Conservation (phyloP, 352 stramenopile genomes). For the Phytophthora gonapodyides region DNA sequence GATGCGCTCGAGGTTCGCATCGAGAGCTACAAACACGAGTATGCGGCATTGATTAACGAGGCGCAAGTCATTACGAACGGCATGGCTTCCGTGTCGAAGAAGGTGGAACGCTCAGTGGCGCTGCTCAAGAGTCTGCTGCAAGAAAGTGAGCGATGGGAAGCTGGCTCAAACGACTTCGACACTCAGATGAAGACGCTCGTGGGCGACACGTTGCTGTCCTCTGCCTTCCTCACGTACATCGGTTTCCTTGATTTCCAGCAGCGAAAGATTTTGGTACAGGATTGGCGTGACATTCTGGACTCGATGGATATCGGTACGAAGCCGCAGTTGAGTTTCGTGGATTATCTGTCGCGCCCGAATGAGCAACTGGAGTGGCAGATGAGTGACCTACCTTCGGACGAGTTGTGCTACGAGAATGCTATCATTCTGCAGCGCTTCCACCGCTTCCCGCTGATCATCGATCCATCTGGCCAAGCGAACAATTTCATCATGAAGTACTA, state of each 20-base stretch:
- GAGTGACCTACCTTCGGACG: conserved; percentile 96
- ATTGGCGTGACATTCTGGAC: conserved; percentile 96
- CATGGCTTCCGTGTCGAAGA: conserved; percentile 97
- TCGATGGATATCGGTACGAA: conserved; percentile 91
- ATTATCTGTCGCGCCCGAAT: conserved; percentile 96
- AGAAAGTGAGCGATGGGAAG: conserved; percentile 98
- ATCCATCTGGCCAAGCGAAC: conserved; percentile 98
- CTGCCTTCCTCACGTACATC: conserved; percentile 98
- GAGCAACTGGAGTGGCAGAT: conserved; percentile 96
- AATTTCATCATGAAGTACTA: conserved; percentile 99
- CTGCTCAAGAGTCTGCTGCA: conserved; percentile 98
- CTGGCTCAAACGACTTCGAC: conserved; percentile 97
- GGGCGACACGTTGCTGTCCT: conserved; percentile 96
- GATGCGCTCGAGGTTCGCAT: conserved; percentile 96
- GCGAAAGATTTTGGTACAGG: conserved; percentile 92
- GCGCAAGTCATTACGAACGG: conserved; percentile 98
- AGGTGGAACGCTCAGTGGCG: conserved; percentile 96
- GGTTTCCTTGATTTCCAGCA: conserved; percentile 99
- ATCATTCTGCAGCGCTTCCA: conserved; percentile 98
- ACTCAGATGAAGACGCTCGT: conserved; percentile 96
- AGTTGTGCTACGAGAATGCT: conserved; percentile 99
- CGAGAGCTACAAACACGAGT: conserved; percentile 98
- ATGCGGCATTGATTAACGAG: conserved; percentile 97
- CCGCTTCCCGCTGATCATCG: conserved; percentile 98
- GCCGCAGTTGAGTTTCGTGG: conserved; percentile 90